Base-by-base conservation (phyloP, 2,329 filamentous ascomycete genomes). In the Colletotrichum endophyticum region DNA sequence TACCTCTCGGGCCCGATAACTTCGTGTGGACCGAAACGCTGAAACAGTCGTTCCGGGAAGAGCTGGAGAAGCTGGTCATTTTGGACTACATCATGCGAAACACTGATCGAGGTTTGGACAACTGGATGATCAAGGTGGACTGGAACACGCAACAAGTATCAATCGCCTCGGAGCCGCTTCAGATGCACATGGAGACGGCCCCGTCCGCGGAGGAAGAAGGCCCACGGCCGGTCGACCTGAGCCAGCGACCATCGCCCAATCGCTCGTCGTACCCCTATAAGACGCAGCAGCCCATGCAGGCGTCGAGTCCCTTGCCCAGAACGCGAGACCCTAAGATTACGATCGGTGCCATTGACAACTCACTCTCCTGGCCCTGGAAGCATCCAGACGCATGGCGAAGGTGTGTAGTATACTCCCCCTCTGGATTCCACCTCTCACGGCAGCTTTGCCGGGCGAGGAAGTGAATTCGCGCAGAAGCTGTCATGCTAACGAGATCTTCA, bases 111-210 rank as follows among this genome's bases (percentile, higher is more conserved):
- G 97, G 97, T 3, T 88, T 98, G 73, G 97, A 99, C 84, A 99
- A 99, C 81, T 99, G 97, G 97, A 99, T 99, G 97, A 96, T 99
- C 83, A 97, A 95, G 84, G 95, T 99, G 36, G 96, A 99, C 84
- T 95, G 93, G 90, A 91, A 95, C 80, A 93, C 91, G 4, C 92
- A 97, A 81, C 91, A 94, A 81, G 96, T 97, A 15, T 95, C 94
- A 9, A 95, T 99, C 79, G 93, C 94, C 19, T 95, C 95, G 1
- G 96, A 98, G 76, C 95, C 96, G 13, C 87, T 91, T 61, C 90
- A 91, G 32, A 85, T 98, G 88, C 82, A 95, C 89, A 87, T 89
- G 89, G 91, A 93, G 68, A 80, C 82, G 4, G 82, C 82, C 5
- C 85, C 88, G 5, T 81, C 85, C 67, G n/a, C 44, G 44, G 81